Base-by-base conservation (phyloP, 352 stramenopile genomes). In the Phytophthora rubi region DNA sequence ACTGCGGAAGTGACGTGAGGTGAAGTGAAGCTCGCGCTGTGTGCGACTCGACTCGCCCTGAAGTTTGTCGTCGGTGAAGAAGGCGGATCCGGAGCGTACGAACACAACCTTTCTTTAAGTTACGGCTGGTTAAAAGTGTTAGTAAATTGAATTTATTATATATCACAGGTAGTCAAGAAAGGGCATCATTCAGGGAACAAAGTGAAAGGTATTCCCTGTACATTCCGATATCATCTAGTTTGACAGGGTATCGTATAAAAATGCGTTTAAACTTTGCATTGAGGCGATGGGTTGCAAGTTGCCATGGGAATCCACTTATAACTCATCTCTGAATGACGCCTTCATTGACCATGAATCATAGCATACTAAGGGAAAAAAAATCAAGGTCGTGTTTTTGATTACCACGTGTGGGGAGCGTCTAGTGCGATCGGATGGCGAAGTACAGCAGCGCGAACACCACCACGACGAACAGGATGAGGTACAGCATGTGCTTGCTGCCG, bases 401-500 rank as follows among this genome's bases (percentile, higher is more conserved):
- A 68, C 65, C 39, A 65, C 21, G 16, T 18, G 10, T 21, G 4
- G n/a, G 42, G 16, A 10, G 15, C 23, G 13, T 79, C 70, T 91
- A 91, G 53, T 91, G 71, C 13, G 80, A 91, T 56, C 86, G 83
- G 49, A 94, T 94, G 53, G 83, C 74, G 61, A 88, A 92, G 74
- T 95, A 96, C 33, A 96, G 79, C 63, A 96, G 79, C 59, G 95
- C 77, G 56, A 96, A 95, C 48, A 96, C 87, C 53, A 96, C 64
- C 15, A 96, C 84, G 30, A 96, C 89, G 57, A 96, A 96, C 60
- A 64, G 79, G 48, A 95, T 83, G 66, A 96, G 77, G 61, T 95
- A 93, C 62, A 93, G 83, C 89, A 96, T 96, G 79, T 96, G 89
- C 73, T 92, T 95, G 78, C 86, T 92, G 44, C 89, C 86, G 51